These are phyloP conservation scores for Tolypocladium paradoxum DNA, from an alignment of 2,329 filamentous ascomycete species.

Conservation along the genomic window DNA sequence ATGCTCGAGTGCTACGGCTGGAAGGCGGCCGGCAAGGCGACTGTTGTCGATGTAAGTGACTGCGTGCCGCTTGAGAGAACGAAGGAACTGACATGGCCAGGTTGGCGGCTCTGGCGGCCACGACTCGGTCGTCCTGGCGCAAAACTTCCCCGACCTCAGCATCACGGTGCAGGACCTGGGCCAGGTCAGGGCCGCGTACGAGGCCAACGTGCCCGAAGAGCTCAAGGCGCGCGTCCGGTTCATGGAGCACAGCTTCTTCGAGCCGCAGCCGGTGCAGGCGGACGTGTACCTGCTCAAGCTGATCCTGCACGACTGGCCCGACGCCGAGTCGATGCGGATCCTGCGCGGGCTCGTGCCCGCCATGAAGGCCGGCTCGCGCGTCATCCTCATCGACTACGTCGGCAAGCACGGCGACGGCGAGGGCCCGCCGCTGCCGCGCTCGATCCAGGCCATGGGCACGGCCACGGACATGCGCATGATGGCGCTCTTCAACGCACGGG, in stretches of 20 bases:
- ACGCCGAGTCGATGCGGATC: conserved; percentile 29
- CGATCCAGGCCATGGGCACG: conserved; percentile 26
- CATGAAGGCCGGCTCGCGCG: conserved; percentile 30
- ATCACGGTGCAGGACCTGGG: conserved; percentile 35
- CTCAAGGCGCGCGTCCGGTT: conserved; percentile 23
- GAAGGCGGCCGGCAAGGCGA: conserved; percentile 22
- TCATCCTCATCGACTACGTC: conserved; percentile 28
- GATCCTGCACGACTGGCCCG: conserved; percentile 46
- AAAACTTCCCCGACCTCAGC: conserved; percentile 27
- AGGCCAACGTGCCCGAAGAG: conserved; percentile 21
- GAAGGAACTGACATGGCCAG: conserved; percentile 8
- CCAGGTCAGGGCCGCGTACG: conserved; percentile 22
- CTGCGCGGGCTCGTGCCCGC: conserved; percentile 30
- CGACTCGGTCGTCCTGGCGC: conserved; percentile 28
- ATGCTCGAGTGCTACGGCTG: conserved; percentile 24
- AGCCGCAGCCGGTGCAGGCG: conserved; percentile 25
- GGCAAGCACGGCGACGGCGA: conserved; percentile 20
- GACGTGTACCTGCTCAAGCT: conserved; percentile 42
- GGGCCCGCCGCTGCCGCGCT: conserved; percentile 17
- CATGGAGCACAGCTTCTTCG: conserved; percentile 26
- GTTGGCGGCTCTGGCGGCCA: conserved; percentile 32
- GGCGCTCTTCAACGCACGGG: conserved; percentile 36
- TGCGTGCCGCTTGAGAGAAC: neutral
- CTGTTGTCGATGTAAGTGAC: conserved; percentile 29
- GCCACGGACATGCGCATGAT: conserved; percentile 39